These are phyloP conservation scores for Pyrenochaeta sp. DNA, from an alignment of 2,329 filamentous ascomycete genomes.

Conservation along the genomic window DNA sequence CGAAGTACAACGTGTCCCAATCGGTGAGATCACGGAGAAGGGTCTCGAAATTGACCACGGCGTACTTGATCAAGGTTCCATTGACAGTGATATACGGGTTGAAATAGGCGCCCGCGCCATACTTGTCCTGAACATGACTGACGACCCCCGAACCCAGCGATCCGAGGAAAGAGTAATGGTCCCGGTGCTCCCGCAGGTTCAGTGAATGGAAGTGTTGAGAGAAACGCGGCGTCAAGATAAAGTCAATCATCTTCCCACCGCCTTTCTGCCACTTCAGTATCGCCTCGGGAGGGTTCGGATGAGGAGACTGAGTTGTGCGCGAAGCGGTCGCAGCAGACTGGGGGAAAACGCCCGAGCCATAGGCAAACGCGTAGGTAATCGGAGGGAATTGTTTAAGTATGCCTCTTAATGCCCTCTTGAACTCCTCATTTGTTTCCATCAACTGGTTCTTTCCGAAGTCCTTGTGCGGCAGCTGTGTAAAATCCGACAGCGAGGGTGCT, in stretches of 20 bases:
- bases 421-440: conserved; percentile 90
- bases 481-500: conserved; percentile 74
- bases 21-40: conserved; percentile 84
- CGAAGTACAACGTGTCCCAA: conserved; percentile 97
- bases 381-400: conserved; percentile 95
- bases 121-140: conserved; percentile 83
- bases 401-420: conserved; percentile 87
- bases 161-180: conserved; percentile 90
- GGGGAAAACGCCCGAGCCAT: conserved; percentile 95
- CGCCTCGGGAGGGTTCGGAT: conserved; percentile 82
- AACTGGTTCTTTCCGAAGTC: conserved; percentile 96
- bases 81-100: conserved; percentile 96
- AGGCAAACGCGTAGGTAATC: conserved; percentile 95
- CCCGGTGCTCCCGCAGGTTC: conserved; percentile 85
- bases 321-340: conserved; percentile 66
- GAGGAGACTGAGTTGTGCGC: conserved; percentile 69
- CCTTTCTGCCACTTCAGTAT: conserved; percentile 87
- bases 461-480: conserved; percentile 77
- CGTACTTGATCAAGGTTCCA: conserved; percentile 96
- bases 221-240: conserved; percentile 94
- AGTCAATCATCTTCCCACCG: conserved; percentile 95
- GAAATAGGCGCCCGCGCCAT: conserved; percentile 96
- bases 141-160: conserved; percentile 85
- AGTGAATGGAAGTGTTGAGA: conserved; percentile 97
- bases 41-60: conserved; percentile 92